Evolutionary conservation across 768 basidiomycete species (phyloP).

Genomic region (Boletus huronensis): DNA sequence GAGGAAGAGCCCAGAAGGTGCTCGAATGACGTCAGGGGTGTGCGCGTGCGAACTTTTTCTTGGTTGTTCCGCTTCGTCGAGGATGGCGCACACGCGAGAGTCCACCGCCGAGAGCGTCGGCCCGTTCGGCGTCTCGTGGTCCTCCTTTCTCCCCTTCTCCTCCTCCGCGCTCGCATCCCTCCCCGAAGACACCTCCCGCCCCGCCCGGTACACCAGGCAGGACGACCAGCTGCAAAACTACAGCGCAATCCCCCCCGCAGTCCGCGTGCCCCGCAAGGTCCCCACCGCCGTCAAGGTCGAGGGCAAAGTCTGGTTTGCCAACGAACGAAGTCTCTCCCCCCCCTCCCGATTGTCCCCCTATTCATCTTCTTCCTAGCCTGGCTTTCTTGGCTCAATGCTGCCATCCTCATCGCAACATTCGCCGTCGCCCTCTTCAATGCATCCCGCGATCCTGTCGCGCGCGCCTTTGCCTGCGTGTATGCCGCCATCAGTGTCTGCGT

Average conservation of each 20-base stretch:
- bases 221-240: slow-evolving; percentile 69
- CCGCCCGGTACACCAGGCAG: slow-evolving; percentile 57
- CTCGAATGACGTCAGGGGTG: slow-evolving; percentile 29
- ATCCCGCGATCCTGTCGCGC: slow-evolving; percentile 58
- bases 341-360: not conserved
- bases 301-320: slow-evolving; percentile 96
- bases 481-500: slow-evolving; percentile 73
- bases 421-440: slow-evolving; percentile 88
- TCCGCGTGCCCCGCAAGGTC: slow-evolving; percentile 75
- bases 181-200: slow-evolving; percentile 36
- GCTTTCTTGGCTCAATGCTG: slow-evolving; percentile 88
- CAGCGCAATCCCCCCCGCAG: slow-evolving; percentile 66
- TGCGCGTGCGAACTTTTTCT: not conserved
- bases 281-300: slow-evolving; percentile 83
- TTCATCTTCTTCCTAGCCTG: slow-evolving; percentile 55
- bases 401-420: slow-evolving; percentile 80
- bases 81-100: slow-evolving; percentile 17
- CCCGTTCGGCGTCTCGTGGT: slow-evolving; percentile 56
- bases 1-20: too few relatives aligned
- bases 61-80: not conserved
- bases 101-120: slow-evolving; percentile 13
- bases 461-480: slow-evolving; percentile 79
- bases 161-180: slow-evolving; percentile 53
- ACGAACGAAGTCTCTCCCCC: slow-evolving; percentile 71
- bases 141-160: slow-evolving; percentile 69